Percentiles rank a stretch among this genome's conserved stretches.
Conservation (phyloP, 331 rosid species). For the Dryas integrifolia region DNA sequence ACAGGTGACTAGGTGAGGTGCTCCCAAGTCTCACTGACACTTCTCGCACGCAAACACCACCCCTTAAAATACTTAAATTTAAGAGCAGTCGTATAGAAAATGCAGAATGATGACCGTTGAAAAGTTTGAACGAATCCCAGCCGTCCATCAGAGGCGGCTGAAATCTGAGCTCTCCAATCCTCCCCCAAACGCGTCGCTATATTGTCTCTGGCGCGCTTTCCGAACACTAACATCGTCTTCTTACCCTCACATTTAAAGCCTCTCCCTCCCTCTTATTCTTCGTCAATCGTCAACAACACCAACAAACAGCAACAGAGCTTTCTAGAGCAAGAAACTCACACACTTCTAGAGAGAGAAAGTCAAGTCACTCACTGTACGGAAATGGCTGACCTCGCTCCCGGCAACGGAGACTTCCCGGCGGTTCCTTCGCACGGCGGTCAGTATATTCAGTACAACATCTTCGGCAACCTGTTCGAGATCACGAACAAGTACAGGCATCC, state of each 20-base stretch:
- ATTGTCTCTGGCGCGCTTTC: constrained; percentile 55
- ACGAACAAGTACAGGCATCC: constrained; percentile 85
- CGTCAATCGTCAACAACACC: neutral
- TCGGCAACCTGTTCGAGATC: constrained; percentile 85
- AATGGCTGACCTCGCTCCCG: constrained; percentile 57
- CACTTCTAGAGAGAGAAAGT: constrained; percentile 18
- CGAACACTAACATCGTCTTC: constrained; percentile 43
- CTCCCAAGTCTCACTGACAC: neutral
- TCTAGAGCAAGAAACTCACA: neutral
- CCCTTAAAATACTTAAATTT: neutral
- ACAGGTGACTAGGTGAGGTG: neutral
- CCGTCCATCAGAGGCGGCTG: constrained; percentile 76
- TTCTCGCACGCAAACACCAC: neutral
- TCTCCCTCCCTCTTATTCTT: neutral
- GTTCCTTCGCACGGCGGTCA: constrained; percentile 72
- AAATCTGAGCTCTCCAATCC: constrained; percentile 35
- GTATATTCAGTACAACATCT: constrained; percentile 74
- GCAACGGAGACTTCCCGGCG: constrained; percentile 57
- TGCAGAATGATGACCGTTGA: constrained; percentile 44
- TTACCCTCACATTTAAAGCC: neutral
- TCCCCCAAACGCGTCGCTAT: constrained; percentile 34
- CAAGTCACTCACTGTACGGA: constrained; percentile 8
- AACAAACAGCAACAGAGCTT: neutral
- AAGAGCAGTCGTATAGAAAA: constrained; percentile 17
- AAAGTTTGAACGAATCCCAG: constrained; percentile 28